Percentiles rank a stretch among this genome's conserved stretches.
Conservation (phyloP, 768 basidiomycete genomes). For the Boletales sp. region DNA sequence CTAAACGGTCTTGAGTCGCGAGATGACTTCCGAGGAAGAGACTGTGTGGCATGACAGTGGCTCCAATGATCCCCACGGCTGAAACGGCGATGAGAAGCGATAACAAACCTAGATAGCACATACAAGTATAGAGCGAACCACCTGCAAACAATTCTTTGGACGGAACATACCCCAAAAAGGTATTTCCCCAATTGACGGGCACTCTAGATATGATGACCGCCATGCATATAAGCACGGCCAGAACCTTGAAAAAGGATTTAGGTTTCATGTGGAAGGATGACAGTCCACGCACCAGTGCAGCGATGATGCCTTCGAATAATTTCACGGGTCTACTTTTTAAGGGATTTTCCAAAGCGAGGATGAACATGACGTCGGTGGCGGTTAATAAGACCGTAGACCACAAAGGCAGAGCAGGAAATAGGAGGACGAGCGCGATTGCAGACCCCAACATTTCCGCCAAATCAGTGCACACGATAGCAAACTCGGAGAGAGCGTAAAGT, state of each 20-base stretch:
- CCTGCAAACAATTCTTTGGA: conserved; percentile 57
- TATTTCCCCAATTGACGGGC: conserved; percentile 64
- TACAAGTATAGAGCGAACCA: conserved; percentile 65
- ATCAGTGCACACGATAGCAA: conserved; percentile 75
- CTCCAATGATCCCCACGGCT: conserved; percentile 74
- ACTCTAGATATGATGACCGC: conserved; percentile 70
- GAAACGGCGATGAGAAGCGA: conserved; percentile 12
- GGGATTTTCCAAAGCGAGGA: conserved; percentile 72
- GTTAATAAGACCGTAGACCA: conserved; percentile 73
- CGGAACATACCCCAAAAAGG: conserved; percentile 75
- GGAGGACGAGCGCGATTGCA: conserved; percentile 74
- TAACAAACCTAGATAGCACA: conserved; percentile 10
- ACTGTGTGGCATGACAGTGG: conserved; percentile 92
- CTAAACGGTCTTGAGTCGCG: conserved; percentile 75
- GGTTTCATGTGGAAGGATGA: background rate
- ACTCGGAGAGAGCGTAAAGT: conserved; percentile 59
- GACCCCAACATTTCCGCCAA: conserved; percentile 79
- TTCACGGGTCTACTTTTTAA: conserved; percentile 61
- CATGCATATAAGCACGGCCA: conserved; percentile 78
- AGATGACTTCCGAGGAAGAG: conserved; percentile 87
- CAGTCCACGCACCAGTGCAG: conserved; percentile 45
- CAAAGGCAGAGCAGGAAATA: conserved; percentile 64
- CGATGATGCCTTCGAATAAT: conserved; percentile 65
- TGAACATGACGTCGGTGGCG: conserved; percentile 60
- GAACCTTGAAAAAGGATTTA: conserved; percentile 38